Percentiles rank a stretch among this genome's conserved stretches.
Evolutionary conservation across 331 rosid species (phyloP).

Genomic region (Acacia concinna): DNA sequence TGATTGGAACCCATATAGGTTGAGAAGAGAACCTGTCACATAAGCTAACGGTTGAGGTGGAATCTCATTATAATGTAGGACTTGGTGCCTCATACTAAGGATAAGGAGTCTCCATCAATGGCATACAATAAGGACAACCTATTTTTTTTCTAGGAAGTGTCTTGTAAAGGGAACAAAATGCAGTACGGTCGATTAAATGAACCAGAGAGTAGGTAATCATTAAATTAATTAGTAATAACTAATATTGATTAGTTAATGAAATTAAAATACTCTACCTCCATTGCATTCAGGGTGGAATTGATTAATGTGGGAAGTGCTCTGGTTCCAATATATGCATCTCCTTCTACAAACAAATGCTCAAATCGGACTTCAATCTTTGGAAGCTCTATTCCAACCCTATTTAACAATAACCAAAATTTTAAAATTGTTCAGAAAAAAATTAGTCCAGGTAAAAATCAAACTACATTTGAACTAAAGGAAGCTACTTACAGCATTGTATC

Average conservation of each 20-base stretch:
- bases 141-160: too few species aligned
- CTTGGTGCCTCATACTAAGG: too few species aligned
- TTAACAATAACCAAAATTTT: neutral
- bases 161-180: neutral
- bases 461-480: neutral
- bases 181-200: too few species aligned
- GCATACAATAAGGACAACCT: too few species aligned
- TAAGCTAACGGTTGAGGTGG: too few species aligned
- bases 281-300: slow-evolving; percentile 57
- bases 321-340: slow-evolving; percentile 73
- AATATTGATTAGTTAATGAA: neutral
- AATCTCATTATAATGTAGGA: too few species aligned
- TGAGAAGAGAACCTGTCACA: too few species aligned
- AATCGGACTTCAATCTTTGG: slow-evolving; percentile 68
- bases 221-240: neutral
- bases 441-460: neutral
- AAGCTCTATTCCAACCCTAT: slow-evolving; percentile 65
- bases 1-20: too few species aligned
- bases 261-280: slow-evolving; percentile 54
- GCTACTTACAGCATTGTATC: neutral
- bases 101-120: too few species aligned
- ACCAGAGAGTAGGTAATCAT: neutral
- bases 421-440: neutral
- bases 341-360: slow-evolving; percentile 60
- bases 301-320: slow-evolving; percentile 72